Evolutionary conservation across 352 stramenopile species (phyloP).

Genomic region (Globisporangium sylvaticum): DNA sequence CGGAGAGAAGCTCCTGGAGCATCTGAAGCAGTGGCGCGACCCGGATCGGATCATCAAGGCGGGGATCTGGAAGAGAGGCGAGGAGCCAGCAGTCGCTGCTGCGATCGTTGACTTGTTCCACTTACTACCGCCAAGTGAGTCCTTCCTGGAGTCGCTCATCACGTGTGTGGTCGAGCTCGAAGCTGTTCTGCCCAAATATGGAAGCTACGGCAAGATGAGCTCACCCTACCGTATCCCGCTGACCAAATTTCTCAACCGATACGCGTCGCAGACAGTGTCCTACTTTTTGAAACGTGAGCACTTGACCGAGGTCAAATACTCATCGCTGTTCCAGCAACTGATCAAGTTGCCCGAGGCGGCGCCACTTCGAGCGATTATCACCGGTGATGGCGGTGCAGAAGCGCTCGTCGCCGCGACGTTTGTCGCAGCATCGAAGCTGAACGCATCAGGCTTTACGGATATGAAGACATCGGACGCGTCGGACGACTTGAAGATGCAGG

Average conservation of each 20-base stretch:
- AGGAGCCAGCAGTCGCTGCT: constrained; percentile 94
- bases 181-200: constrained; percentile 87
- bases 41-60: constrained; percentile 89
- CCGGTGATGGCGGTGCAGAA: constrained; percentile 82
- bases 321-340: constrained; percentile 92
- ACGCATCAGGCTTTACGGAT: constrained; percentile 31
- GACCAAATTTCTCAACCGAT: constrained; percentile 92
- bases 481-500: constrained; percentile 78
- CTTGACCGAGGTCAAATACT: constrained; percentile 85
- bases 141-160: constrained; percentile 95
- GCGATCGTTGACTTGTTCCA: constrained; percentile 96
- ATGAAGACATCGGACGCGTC: constrained; percentile 33
- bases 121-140: constrained; percentile 91
- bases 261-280: constrained; percentile 76
- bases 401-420: constrained; percentile 93
- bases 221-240: constrained; percentile 92
- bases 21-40: constrained; percentile 93
- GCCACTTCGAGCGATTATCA: constrained; percentile 87
- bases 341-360: constrained; percentile 89
- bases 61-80: constrained; percentile 90
- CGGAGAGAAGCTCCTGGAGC: constrained; percentile 96
- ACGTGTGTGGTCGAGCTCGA: constrained; percentile 95
- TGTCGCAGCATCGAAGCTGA: constrained; percentile 60
- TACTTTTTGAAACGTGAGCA: constrained; percentile 88
- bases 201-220: constrained; percentile 82